Base-by-base conservation (phyloP, 1,284 basidiomycete genomes). In the Pyrrhoderma noxium region DNA sequence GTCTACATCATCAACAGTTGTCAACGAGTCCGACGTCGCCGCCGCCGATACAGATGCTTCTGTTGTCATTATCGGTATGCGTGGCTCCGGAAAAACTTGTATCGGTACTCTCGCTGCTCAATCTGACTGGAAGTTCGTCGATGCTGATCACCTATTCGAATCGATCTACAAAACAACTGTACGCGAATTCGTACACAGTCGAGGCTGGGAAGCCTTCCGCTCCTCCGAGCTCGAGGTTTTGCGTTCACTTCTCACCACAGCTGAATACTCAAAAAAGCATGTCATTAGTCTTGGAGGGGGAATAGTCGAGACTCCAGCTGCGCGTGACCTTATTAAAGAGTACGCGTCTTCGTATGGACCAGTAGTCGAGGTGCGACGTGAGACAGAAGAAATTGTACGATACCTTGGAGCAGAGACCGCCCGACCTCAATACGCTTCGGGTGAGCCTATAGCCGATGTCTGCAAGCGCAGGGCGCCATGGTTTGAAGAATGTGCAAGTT, bases 231-330 rank as follows among this genome's bases (percentile, higher is more conserved):
- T 73, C 0, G 70, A 72, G 31, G 68, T 80, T 35, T 72, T 93
- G 3, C 66, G 75, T 18, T 75, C 82, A 21, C 72, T 93, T 27
- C 70, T 93, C 13, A 63, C 67, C 22, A 7, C 21, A 5, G 11
- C 27, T 31, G 70, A 75, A 18, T 74, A 82, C 57, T 62, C 71
- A 1, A 75, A 75, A 19, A 79, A 80, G 2, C 80, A 90, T 64
- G 75, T 96, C 48, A 79, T 96, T 62, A 91, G 89, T 55, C 82
- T 98, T n/a, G 95, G 96, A 9, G 96, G 96, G 3, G 94, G 95
- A 0, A 84, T 99, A 48, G 90, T 98, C 40, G 96, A 99, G 70
- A 89, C 84, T 0, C 75, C 82, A 4, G 78, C 75, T 40, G 87
- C 89, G 9, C 73, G 91, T 35, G 73, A 85, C 16, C 61, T 90